Conservation (phyloP, 73 alveolate species). For the Symbiodinium pilosum region DNA sequence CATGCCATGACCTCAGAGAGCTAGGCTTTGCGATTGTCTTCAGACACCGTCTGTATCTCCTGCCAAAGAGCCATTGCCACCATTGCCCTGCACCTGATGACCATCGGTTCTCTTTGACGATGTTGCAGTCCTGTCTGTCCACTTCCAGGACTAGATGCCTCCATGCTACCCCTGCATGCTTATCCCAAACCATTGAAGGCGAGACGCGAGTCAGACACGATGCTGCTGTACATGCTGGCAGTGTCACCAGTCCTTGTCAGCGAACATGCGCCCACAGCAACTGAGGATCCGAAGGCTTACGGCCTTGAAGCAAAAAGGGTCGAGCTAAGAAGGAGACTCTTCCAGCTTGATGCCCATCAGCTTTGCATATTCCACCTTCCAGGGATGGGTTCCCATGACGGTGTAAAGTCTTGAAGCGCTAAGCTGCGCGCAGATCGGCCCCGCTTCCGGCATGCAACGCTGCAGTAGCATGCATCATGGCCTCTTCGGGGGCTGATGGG, state of each 20-base stretch:
- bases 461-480: slow-evolving; percentile 78
- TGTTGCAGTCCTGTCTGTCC: slow-evolving; percentile 50
- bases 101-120: slow-evolving; percentile 70
- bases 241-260: slow-evolving; percentile 1
- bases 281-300: no score
- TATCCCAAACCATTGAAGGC: neutral
- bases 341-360: slow-evolving; percentile 71
- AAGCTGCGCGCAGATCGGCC: slow-evolving; percentile 41
- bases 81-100: neutral
- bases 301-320: no score
- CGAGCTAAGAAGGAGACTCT: slow-evolving; percentile 29
- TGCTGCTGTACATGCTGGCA: slow-evolving; percentile 85
- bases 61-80: neutral
- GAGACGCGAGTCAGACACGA: slow-evolving; percentile 73
- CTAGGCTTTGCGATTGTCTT: neutral
- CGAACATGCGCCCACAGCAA: no score
- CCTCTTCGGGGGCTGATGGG: slow-evolving; percentile 17
- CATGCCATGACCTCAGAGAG: no score
- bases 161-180: neutral
- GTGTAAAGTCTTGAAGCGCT: neutral
- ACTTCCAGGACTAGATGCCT: neutral
- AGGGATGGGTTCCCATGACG: neutral
- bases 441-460: slow-evolving; percentile 72
- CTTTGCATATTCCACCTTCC: slow-evolving; percentile 61
- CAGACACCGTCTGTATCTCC: neutral